A percentile compares a stretch with the other conserved stretches of the same genome.
phyloP scores from a whole-genome alignment of 305 asterid genomes.

The Plantago coronopus region DNA sequence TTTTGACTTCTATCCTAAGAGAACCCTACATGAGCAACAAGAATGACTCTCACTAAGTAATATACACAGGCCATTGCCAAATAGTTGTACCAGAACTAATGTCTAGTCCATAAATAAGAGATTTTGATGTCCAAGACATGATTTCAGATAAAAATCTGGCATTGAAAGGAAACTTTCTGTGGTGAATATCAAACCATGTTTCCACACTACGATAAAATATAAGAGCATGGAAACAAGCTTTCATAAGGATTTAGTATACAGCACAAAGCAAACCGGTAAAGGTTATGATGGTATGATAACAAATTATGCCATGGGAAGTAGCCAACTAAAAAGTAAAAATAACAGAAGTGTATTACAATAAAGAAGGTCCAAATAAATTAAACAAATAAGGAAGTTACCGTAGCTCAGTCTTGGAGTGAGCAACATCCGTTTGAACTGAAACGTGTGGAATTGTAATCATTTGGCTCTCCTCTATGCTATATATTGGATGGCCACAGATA shows the following conservation, averaged over 20 bases:
- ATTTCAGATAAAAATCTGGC: no score
- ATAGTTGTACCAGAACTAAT: slow-evolving; percentile 9
- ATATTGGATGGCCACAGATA: slow-evolving; percentile 95
- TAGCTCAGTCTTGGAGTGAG: slow-evolving; percentile 93
- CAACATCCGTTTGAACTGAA: slow-evolving; percentile 92
- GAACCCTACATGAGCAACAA: background rate
- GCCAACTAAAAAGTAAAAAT: background rate
- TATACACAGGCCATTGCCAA: background rate
- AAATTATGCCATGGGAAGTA: background rate
- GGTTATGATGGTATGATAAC: slow-evolving; percentile 2
- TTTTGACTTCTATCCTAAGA: background rate
- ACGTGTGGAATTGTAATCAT: slow-evolving; percentile 84
- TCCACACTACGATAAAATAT: background rate
- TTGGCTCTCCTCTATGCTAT: slow-evolving; percentile 91
- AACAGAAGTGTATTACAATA: slow-evolving; percentile 10
- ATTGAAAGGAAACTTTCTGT: no score
- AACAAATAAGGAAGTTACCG: slow-evolving; percentile 48
- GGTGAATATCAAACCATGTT: no score
- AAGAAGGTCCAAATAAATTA: slow-evolving; percentile 3
- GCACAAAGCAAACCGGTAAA: background rate
- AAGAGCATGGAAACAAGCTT: background rate
- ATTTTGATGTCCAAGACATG: background rate
- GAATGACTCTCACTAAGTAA: background rate
- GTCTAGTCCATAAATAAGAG: background rate
- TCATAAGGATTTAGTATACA: background rate